Base-by-base conservation (phyloP, 2,329 filamentous ascomycete genomes). In the Aspergillaceae sp. region DNA sequence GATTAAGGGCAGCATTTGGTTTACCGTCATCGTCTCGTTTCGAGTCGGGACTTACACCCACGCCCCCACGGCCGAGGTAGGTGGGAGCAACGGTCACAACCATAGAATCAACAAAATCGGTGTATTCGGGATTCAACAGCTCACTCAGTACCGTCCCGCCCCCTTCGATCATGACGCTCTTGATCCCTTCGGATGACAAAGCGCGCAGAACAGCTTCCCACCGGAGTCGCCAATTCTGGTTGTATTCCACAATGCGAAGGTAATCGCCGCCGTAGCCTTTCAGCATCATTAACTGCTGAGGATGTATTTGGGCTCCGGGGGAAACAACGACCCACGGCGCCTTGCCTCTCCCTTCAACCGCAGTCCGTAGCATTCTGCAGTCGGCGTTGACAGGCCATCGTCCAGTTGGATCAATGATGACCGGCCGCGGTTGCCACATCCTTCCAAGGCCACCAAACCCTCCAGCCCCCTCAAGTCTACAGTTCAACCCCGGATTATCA, bases 101-200 rank as follows among this genome's bases (percentile, higher is more conserved):
- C 42, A 95, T 82, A 2, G 84, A 84, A 60, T 87, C 78, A 37
- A 94, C 74, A 6, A 89, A 69, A n/a, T 63, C 56, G 10, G 79
- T 72, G 56, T 82, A 79, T 29, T 71, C 70, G 2, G 78, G 73
- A 35, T 77, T 73, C n/a, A 97, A 73, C 11, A 97, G 68, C 34
- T 84, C 79, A 61, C 92, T 94, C 61, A 97, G 87, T 32, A 96
- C 81, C 7, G 75, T 73, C 0, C 79, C 90, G 7, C 91, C 91
- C 0, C 91, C 91, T 65, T 97, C 91, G 42, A 97, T 77, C 91
- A 96, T 96, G 48, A 96, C 74, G 61, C 88, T 95, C 44, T 68
- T 66, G 40, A 95, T 69, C 1, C 82, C 81, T 55, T 85, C 74
- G 1, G 61, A 63, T 29, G 66, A 68, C 32, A 94, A 64, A 3